These are phyloP conservation scores for Fonsecaea multimorphosa DNA, from an alignment of 2,329 filamentous ascomycete genomes.

Conservation along the genomic window DNA sequence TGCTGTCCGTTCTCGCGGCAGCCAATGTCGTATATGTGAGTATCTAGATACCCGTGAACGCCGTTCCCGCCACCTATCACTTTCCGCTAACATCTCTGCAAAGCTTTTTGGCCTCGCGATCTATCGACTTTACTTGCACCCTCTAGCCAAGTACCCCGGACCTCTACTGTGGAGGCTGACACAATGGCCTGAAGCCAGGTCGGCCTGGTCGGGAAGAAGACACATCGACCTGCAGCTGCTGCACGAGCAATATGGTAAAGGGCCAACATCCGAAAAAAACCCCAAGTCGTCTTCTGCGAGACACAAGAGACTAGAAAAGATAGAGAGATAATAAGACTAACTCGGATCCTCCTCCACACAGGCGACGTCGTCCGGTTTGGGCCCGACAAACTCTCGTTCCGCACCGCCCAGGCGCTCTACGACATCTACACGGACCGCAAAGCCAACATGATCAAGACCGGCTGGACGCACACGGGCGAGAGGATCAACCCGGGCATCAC, in stretches of 20 bases:
- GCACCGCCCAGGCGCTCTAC: slow-evolving; percentile 47
- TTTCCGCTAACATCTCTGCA: background rate
- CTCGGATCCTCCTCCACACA: slow-evolving; percentile 25
- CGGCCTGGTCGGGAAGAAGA: slow-evolving; percentile 40
- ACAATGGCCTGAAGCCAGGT: slow-evolving; percentile 47
- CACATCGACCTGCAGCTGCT: slow-evolving; percentile 41
- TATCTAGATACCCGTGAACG: background rate
- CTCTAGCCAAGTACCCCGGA: slow-evolving; percentile 68
- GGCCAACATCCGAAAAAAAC: background rate
- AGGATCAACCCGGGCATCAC: slow-evolving; percentile 44
- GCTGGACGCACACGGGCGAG: slow-evolving; percentile 57
- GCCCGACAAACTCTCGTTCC: slow-evolving; percentile 40
- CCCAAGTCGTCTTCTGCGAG: background rate
- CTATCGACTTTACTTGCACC: slow-evolving; percentile 53
- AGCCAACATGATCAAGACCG: slow-evolving; percentile 55
- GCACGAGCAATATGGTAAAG: slow-evolving; percentile 44
- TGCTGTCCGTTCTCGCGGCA: slow-evolving; percentile 11
- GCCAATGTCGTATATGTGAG: slow-evolving; percentile 27
- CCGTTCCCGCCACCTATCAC: background rate
- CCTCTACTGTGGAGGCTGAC: slow-evolving; percentile 65
- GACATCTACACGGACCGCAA: slow-evolving; percentile 56
- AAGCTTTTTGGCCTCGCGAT: slow-evolving; percentile 26
- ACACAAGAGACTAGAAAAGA: background rate
- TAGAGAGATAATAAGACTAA: too few relatives aligned
- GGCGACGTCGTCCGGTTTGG: slow-evolving; percentile 40